phyloP scores from a whole-genome alignment of 164 flowering plant genomes.

The Macadamia integrifolia region DNA sequence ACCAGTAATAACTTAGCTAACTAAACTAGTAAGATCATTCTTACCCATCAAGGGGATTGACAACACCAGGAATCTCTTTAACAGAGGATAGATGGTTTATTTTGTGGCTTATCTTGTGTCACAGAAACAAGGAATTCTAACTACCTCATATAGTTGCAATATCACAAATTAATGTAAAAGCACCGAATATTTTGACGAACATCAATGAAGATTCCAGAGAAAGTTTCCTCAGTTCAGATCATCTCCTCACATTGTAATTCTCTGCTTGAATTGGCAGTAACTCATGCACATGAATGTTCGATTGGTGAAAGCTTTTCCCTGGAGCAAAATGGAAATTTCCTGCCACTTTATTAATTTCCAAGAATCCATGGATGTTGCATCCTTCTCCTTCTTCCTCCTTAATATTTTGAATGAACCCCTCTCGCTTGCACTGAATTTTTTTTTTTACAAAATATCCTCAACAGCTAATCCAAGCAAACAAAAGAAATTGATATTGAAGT shows the following conservation, averaged over 20 bases:
- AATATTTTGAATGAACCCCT: conserved; percentile 60
- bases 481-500: not conserved
- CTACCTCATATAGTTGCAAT: not conserved
- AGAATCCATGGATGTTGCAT: conserved; percentile 61
- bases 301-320: conserved; percentile 64
- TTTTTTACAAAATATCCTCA: not conserved
- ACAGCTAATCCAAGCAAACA: too few relatives aligned
- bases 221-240: not conserved
- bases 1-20: not conserved
- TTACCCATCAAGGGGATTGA: conserved; percentile 82
- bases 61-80: conserved; percentile 54
- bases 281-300: conserved; percentile 40
- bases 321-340: conserved; percentile 71
- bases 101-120: conserved; percentile 58
- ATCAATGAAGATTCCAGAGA: not conserved
- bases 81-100: conserved; percentile 64
- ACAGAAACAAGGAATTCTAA: conserved; percentile 3
- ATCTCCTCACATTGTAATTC: conserved; percentile 42
- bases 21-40: conserved; percentile 2
- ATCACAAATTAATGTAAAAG: not conserved
- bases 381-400: conserved; percentile 84
- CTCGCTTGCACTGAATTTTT: conserved; percentile 58
- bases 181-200: not conserved
- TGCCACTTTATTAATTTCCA: conserved; percentile 76
- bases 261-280: conserved; percentile 43